A percentile compares a stretch with the other conserved stretches of the same genome.
Conservation (phyloP, 495 filamentous ascomycete genomes). For the Astrocystis sublimbata region DNA sequence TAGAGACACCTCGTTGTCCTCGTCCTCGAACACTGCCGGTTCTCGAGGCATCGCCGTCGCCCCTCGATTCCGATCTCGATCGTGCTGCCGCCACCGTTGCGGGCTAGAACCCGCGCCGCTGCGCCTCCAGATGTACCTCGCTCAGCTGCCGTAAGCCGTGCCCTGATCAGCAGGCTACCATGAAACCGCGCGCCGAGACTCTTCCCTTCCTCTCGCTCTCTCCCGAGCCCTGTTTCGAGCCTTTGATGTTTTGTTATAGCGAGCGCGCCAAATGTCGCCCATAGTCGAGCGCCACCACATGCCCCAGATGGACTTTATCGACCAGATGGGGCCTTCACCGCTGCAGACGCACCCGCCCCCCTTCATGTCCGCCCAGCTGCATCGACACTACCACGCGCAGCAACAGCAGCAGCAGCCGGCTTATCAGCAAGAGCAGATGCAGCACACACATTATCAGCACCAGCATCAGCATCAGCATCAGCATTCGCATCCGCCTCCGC, state of each 20-base stretch:
- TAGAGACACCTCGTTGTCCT: neutral
- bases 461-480: neutral
- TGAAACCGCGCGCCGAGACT: constrained; percentile 28
- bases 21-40: constrained; percentile 3
- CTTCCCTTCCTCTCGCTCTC: constrained; percentile 21
- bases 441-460: neutral
- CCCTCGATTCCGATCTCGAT: neutral
- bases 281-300: constrained; percentile 51
- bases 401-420: neutral
- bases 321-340: constrained; percentile 38
- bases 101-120: constrained; percentile 17
- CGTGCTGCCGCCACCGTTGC: neutral
- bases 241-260: constrained; percentile 18
- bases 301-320: constrained; percentile 42
- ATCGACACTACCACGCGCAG: constrained; percentile 10
- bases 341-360: constrained; percentile 33
- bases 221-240: constrained; percentile 25
- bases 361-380: constrained; percentile 26
- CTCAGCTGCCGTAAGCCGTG: constrained; percentile 35
- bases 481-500: neutral
- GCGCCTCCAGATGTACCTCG: constrained; percentile 33
- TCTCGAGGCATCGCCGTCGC: constrained; percentile 5
- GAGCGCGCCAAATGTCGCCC: constrained; percentile 41
- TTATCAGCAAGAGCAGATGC: neutral
- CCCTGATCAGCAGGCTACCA: constrained; percentile 43